Base-by-base conservation (phyloP, 2,329 filamentous ascomycete species). In the Venturiaceae sp. region DNA sequence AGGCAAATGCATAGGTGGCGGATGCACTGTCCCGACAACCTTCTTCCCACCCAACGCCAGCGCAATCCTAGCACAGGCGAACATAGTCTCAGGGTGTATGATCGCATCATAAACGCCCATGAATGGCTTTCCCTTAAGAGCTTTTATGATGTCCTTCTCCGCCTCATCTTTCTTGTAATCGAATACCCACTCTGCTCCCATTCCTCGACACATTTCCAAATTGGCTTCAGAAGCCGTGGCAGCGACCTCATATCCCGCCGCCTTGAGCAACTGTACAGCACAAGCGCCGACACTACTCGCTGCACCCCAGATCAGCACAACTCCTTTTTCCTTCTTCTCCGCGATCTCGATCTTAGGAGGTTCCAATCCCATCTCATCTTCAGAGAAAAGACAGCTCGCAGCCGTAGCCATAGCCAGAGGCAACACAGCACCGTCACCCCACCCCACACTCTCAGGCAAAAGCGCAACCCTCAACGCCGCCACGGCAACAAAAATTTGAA, bases 201-300 rank as follows among this genome's bases (percentile, higher is more conserved):
- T 11, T 8, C 11, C 33, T 33, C 63, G 61, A 16, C 72, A 67
- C 34, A 65, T 65, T n/a, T 63, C 64, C 33, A 60, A 58, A 59
- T 73, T 67, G 32, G 62, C 60, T 0, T 66, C 61, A 3, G 68
- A 71, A 1, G 69, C 65, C 13, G 70, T 74, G 3, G 69, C 68
- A 34, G 71, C 58, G 46, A 72, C 70, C 1, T 66, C 64, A 58
- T 70, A 71, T 9, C 70, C 69, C 13, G 65, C 64, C 19, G 62
- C 60, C 1, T 55, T 58, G 16, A 64, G 64, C 53, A 64, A 66
- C 56, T 70, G 64, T 33, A 71, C 61, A 3, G 67, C 63, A n/a
- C 64, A 55, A 11, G 62, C 60, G 5, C 70, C 70, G 30, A 68
- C 61, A 34, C 30, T 9, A 28, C 11, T 11, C 23, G 11, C 11